Percentiles rank a stretch among this genome's conserved stretches.
Evolutionary conservation across 2,329 filamentous ascomycete species (phyloP).

Genomic region (Colletotrichum spaethianum): DNA sequence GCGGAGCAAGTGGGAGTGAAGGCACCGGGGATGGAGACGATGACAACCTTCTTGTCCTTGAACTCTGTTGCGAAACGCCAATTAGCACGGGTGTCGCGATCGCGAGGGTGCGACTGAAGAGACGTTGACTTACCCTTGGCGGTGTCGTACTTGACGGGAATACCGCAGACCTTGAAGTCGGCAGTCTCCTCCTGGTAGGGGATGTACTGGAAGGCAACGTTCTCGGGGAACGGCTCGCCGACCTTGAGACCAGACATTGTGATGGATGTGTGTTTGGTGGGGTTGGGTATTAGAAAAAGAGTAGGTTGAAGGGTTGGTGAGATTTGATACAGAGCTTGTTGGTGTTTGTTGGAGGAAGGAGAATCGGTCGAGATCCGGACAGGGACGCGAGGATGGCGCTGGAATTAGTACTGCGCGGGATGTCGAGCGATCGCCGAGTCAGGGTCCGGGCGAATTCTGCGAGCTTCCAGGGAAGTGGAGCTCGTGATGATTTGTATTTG

Average conservation of each 20-base stretch:
- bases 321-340: background rate
- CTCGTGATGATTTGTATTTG: slow-evolving; percentile 39
- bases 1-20: slow-evolving; percentile 92
- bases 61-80: slow-evolving; percentile 61
- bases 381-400: slow-evolving; percentile 1
- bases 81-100: slow-evolving; percentile 2
- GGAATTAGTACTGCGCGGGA: slow-evolving; percentile 35
- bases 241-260: slow-evolving; percentile 78
- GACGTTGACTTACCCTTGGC: slow-evolving; percentile 71
- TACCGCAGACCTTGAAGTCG: slow-evolving; percentile 82
- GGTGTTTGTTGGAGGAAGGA: background rate
- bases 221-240: slow-evolving; percentile 87
- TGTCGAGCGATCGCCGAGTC: slow-evolving; percentile 29
- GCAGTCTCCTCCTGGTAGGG: slow-evolving; percentile 79
- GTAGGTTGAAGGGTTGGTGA: background rate
- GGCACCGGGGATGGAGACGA: slow-evolving; percentile 75
- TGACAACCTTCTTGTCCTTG: slow-evolving; percentile 69
- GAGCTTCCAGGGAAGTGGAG: slow-evolving; percentile 40
- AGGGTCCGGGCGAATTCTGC: slow-evolving; percentile 39
- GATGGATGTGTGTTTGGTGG: slow-evolving; percentile 6
- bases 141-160: slow-evolving; percentile 84
- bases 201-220: slow-evolving; percentile 87
- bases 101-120: background rate
- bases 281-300: slow-evolving; percentile 27
- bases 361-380: background rate